Evolutionary conservation across 768 basidiomycete species (phyloP).

Genomic region (Tricholoma terreum): DNA sequence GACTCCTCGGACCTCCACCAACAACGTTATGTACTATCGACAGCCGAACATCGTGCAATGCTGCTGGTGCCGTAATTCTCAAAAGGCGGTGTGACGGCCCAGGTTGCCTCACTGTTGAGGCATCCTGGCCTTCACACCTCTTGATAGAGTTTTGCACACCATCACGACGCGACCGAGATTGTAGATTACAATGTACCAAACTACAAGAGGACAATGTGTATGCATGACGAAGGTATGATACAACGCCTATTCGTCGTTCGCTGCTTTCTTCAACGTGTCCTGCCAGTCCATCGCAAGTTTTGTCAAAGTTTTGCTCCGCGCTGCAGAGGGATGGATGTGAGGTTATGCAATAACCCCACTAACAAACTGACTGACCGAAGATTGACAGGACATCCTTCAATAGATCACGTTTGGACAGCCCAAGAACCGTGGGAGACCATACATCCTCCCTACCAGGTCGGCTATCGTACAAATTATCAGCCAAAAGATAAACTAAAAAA

Average conservation of each 20-base stretch:
- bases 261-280: constrained; percentile 67
- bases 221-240: constrained; percentile 3
- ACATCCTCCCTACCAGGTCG: constrained; percentile 60
- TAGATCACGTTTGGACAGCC: constrained; percentile 77
- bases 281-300: constrained; percentile 82
- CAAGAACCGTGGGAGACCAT: constrained; percentile 70
- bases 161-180: background rate
- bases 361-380: constrained; percentile 58
- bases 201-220: background rate
- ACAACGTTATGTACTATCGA: background rate
- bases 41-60: background rate
- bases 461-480: constrained; percentile 37
- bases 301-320: constrained; percentile 68
- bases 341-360: background rate
- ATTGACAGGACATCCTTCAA: constrained; percentile 74
- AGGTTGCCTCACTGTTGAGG: constrained; percentile 6
- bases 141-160: background rate
- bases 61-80: background rate
- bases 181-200: background rate
- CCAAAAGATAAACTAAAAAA: background rate
- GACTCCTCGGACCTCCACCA: no score
- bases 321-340: constrained; percentile 35
- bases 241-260: constrained; percentile 41
- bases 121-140: constrained; percentile 2
- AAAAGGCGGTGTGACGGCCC: constrained; percentile 3